These are phyloP conservation scores for Hydrangea macrophylla DNA, from an alignment of 148 eudicot genomes.

Conservation along the genomic window DNA sequence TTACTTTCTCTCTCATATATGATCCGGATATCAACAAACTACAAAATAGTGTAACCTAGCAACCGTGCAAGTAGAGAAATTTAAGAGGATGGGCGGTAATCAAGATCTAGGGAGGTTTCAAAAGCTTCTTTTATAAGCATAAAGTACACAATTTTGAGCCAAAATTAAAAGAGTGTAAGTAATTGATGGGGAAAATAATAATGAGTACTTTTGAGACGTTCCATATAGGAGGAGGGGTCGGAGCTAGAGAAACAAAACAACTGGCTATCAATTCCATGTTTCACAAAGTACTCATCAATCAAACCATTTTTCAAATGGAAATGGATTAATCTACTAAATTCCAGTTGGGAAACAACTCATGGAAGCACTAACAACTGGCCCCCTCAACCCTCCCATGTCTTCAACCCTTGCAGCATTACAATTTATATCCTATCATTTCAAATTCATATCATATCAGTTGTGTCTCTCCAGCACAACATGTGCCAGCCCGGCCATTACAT, in stretches of 20 bases:
- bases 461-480: slow-evolving; percentile 3
- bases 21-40: too few species aligned
- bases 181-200: not conserved
- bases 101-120: not conserved
- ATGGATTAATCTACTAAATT: not conserved
- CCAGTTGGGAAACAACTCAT: slow-evolving; percentile 10
- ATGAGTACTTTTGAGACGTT: not conserved
- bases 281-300: not conserved
- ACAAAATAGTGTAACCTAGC: not conserved
- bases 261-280: not conserved
- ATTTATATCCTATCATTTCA: not conserved
- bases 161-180: not conserved
- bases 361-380: not conserved
- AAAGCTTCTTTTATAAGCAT: not conserved
- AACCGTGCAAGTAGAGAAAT: not conserved
- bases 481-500: slow-evolving; percentile 4
- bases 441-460: not conserved
- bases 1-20: too few species aligned
- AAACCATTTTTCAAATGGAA: not conserved
- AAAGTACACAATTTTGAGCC: not conserved
- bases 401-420: slow-evolving; percentile 4
- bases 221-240: not conserved
- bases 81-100: not conserved
- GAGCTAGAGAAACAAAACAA: not conserved
- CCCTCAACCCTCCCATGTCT: not conserved